Evolutionary conservation across 768 basidiomycete species (phyloP), one percentile per base, ranked within the genome.

Genomic region (Collybia mongolica): DNA sequence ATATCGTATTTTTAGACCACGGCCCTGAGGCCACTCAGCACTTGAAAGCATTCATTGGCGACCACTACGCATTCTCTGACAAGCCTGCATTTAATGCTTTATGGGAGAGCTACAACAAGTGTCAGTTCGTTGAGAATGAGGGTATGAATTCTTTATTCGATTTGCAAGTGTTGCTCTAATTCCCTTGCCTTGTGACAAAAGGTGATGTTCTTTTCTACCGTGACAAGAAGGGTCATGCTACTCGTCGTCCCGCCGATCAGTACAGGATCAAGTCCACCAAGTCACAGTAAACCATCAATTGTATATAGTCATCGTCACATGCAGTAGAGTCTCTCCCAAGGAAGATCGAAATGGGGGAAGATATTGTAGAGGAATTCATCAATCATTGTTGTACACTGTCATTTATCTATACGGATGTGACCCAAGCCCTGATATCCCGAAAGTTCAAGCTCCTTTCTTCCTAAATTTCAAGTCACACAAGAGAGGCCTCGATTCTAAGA

Each of bases 41-140:
- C 53, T 59, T 83, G 52, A 76, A 75, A 53, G 64, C 64, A 0
- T 74, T 82, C 49, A 72, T 83, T 20, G 74, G 76, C 9, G 73
- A 78, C 14, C 66, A 82, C 57, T 83, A 83, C 55, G 70, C 65
- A n/a, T 74, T 50, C 52, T 72, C 72, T 19, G 65, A 72, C 38
- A 60, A 60, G 19, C 70, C 70, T 6, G 64, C 64, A 12, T 78
- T 76, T 61, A 65, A 70, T 54, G 74, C 79, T 1, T 71, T 83
- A 7, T 83, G 80, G 74, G 69, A 76, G 5, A 76, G 70, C 29
- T 84, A 82, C 65, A 82, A 80, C 49, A 61, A 70, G 39, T 83
- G 82, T 60, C 73, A 77, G 45, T 84, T 82, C 55, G 79, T 84
- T 26, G 81, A 84, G 53, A 75, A 84, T 46, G 70, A 81, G 42